Base-by-base conservation (phyloP, 140 eudicot species). In the Flaveria floridana region DNA sequence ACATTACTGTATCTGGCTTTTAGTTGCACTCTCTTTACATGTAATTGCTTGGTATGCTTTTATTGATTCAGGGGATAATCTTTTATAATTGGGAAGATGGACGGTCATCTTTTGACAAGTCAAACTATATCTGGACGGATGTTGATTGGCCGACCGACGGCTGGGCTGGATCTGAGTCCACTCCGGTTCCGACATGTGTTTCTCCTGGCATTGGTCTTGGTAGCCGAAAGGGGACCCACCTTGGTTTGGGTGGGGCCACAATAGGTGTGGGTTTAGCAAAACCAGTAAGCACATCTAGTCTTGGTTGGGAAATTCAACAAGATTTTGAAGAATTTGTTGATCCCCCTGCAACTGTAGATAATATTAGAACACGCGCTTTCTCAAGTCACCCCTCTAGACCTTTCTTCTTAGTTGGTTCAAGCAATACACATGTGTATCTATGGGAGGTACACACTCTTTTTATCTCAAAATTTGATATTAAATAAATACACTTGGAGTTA, bases 61-160 rank as follows among this genome's bases (percentile, higher is more conserved):
- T 68, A 6, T 71, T 73, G 70, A 20, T 89, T 19, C 91, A 91
- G 96, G 98, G 98, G 58, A 82, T 94, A 84, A 57, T 84, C 44
- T 94, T 80, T 71, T 88, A 88, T 77, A 80, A 82, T 56, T 85
- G 88, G 83, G 97, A 88, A 71, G 95, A 88, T 72, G 92, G 87
- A 7, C 69, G 81, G 57, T 82, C 83, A 26, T 77, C 76, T 28
- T 55, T 78, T 64, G 82, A 80, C 79, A 75, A 77, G 75, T 74
- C 96, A 50, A 84, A 85, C 28, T 88, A 88, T 82, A 80, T 90
- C 78, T 94, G 99, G 99, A 83, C 89, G 47, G 86, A 90, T 57
- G 96, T 88, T 75, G 99, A 94, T 80, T 94, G 99, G 99, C 99
- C 99, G 19, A 86, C 74, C 47, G 87, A 94, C 66, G 99, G 96